phyloP scores from a whole-genome alignment of 2,329 filamentous ascomycete species.

The Penicillium sp. region DNA sequence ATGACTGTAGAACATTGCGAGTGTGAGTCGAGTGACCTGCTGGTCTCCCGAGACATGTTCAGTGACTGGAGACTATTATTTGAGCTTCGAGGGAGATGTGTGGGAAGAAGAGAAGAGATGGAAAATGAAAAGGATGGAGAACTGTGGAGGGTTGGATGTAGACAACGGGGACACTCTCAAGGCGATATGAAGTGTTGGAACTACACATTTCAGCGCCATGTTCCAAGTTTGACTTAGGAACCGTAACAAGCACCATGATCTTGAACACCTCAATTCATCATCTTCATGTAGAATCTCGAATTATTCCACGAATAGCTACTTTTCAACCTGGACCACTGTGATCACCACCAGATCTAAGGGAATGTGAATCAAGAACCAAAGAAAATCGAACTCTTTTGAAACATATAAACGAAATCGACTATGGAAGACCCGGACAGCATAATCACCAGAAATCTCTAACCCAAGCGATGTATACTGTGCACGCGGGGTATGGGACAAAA shows the following conservation, averaged over 20 bases:
- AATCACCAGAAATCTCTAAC: conserved; percentile 22
- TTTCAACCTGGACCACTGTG: too few species aligned
- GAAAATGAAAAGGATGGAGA: not conserved
- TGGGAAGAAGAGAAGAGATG: not conserved
- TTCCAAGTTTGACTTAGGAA: too few species aligned
- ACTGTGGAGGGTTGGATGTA: not conserved
- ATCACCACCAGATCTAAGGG: not conserved
- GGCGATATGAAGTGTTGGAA: too few species aligned
- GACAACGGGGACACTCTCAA: not conserved
- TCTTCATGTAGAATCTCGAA: too few species aligned
- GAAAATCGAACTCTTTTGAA: conserved; percentile 10
- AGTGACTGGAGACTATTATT: not conserved
- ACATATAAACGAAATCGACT: conserved; percentile 19
- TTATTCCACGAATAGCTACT: too few species aligned
- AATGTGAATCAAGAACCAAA: conserved; percentile 1
- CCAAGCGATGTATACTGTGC: conserved; percentile 30
- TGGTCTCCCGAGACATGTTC: not conserved
- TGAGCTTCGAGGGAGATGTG: not conserved
- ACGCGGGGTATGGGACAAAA: conserved; percentile 32
- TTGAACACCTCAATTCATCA: too few species aligned
- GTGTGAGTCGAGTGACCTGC: not conserved
- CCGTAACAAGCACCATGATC: too few species aligned
- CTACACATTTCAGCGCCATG: too few species aligned
- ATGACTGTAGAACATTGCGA: conserved; percentile 88
- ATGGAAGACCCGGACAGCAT: conserved; percentile 22